phyloP scores from a whole-genome alignment of 495 filamentous ascomycete genomes.

The Barbatosphaeria neglecta region DNA sequence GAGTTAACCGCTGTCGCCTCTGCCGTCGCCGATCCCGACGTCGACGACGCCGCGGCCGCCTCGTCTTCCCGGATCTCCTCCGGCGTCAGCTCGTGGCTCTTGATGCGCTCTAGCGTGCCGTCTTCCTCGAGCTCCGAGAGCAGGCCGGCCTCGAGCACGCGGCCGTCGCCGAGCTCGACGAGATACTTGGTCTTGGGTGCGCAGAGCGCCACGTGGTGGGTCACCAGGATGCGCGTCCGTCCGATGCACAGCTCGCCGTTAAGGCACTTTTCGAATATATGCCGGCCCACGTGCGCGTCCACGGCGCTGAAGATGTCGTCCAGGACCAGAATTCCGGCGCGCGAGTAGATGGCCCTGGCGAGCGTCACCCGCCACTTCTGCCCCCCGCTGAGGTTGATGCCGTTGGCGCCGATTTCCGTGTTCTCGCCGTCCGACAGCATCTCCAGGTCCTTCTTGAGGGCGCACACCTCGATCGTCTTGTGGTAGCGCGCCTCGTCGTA shows the following conservation, averaged over 20 bases:
- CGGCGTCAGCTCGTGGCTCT: constrained; percentile 40
- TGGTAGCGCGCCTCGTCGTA: constrained; percentile 51
- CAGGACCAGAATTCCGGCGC: constrained; percentile 66
- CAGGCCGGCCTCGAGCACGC: constrained; percentile 47
- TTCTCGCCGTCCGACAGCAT: constrained; percentile 62
- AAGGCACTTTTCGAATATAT: constrained; percentile 65
- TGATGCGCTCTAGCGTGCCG: constrained; percentile 46
- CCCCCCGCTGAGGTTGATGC: constrained; percentile 74
- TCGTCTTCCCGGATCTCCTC: constrained; percentile 35
- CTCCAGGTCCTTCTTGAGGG: constrained; percentile 60
- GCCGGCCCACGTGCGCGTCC: constrained; percentile 63
- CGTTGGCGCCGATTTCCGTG: constrained; percentile 73
- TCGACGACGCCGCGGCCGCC: constrained; percentile 11
- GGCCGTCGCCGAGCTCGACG: constrained; percentile 57
- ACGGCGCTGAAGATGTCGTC: constrained; percentile 79
- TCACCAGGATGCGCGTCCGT: constrained; percentile 68
- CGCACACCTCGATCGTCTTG: constrained; percentile 56
- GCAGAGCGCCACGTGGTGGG: constrained; percentile 68
- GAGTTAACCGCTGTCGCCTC: constrained; percentile 35
- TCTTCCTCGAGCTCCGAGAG: constrained; percentile 44
- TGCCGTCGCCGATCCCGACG: constrained; percentile 19
- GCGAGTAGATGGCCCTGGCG: constrained; percentile 67
- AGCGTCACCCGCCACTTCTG: constrained; percentile 75
- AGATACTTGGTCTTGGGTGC: constrained; percentile 57
- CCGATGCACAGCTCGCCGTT: constrained; percentile 56